Evolutionary conservation across 495 filamentous ascomycete species (phyloP), one percentile per base, ranked within the genome.

Genomic region (Hypoxylon fuscum): DNA sequence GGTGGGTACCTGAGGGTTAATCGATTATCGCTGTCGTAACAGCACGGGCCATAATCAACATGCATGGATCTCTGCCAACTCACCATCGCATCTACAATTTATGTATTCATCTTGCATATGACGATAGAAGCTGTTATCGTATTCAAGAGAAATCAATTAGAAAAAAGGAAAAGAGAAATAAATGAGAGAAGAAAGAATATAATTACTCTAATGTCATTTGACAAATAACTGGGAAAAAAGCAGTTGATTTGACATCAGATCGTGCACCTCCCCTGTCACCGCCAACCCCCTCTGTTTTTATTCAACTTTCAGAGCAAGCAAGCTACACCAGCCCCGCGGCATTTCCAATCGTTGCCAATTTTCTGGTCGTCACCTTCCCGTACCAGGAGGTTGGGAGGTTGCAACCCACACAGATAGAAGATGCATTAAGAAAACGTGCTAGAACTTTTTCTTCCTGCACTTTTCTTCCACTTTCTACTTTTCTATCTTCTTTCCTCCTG

Each of bases 221-320:
- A 49, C 22, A 46, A 48, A 23, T 35, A 15, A 2, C n/a, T 38
- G 1, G n/a, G n/a, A 38, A 38, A 14, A 14, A 10, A 10, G 8
- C 35, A 38, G 11, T 2, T 38, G 38, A 52, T 52, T 55, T 56
- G 59, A 52, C 52, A 57, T 46, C 50, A 60, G 45, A 61, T 56
- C 38, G 52, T 44, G 47, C 59, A 11, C 31, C n/a, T 18, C 60
- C 69, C 63, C 62, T 72, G 69, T 61, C 55, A 35, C 11, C 48
- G 57, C 63, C 69, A 67, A 59, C 60, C 69, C 66, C 69, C 69
- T 69, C 69, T 64, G 51, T 72, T 70, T 70, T 67, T 70, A 70
- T 67, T 67, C 40, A 20, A 35, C 44, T 56, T 48, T 58, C 48
- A 49, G 35, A 46, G 55, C 54, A 51, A 64, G 46, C 18, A 45